Evolutionary conservation across 208 protist genomes (phyloP), one percentile per base, ranked within the genome.

Genomic region (Leishmania amazonensis): DNA sequence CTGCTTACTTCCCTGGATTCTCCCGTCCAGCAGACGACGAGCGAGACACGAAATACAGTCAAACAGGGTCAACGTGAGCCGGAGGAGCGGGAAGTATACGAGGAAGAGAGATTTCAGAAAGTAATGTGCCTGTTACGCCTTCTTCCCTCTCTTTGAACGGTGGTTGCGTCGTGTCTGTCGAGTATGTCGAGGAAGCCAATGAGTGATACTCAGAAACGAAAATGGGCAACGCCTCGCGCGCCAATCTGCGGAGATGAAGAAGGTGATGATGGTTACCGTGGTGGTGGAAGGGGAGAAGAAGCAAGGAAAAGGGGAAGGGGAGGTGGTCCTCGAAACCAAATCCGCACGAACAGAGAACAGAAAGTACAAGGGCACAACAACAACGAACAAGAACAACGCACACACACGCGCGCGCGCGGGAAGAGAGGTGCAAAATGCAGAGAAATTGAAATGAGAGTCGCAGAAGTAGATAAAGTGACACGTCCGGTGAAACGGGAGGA

Each of bases 11-110:
- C 11, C 58, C n/a, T 64, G 28, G 28, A 64, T 64, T 64, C 24
- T 64, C 58, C 54, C 5, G 54, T 31, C 58, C 9, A 64, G 58
- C 28, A 72, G 31, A 40, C 7, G 35, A 15, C 19, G 13, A 21
- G 19, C 17, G 45, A 40, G n/a, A 76, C 72, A 68, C 5, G 80
- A 85, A 53, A 51, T 79, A 74, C 49, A 72, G 83, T 51, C 51
- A 65, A n/a, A 57, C 58, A 67, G 15, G 58, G 7, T 60, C 74
- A 62, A 35, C 62, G 58, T 72, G 58, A 81, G 81, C 60, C 54
- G 83, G 51, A 76, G 71, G 75, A 72, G 78, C 73, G 79, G 28
- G 9, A 64, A 64, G 58, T 64, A 64, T 64, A 31, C 6, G n/a
- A 64, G 8, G 8, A 28, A 62, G n/a, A n/a, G 57, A 28, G 24